Base-by-base conservation (phyloP, 2,329 filamentous ascomycete species). In the Epichloe baconii region DNA sequence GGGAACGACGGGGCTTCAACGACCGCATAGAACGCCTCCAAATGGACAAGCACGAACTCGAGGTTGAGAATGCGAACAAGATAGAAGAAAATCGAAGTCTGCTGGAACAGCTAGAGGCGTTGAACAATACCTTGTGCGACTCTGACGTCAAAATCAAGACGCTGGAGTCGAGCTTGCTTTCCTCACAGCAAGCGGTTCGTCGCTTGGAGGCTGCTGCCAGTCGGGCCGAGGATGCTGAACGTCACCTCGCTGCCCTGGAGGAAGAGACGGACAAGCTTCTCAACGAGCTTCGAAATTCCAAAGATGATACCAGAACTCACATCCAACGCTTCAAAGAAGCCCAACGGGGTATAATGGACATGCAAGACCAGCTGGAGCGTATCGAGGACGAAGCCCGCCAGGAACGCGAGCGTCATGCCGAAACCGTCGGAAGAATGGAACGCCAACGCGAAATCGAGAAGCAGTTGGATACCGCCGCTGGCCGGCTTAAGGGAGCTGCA, bases 331-430 rank as follows among this genome's bases (percentile, higher is more conserved):
- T 89, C 85, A 85, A 82, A 69, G 82, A 85, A 60, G 89, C 93
- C 1, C 89, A 97, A 70, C 77, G 82, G 38, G 85, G 82, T 34
- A 78, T 97, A 54, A 74, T 76, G 50, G 80, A 87, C 56, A 76
- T 98, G 54, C 86, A 95, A 62, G 85, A 89, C 54, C 88, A 97
- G 67, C 74, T 97, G 17, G 90, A 95, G 62, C 78, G 79, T 56
- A 93, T 98, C 63, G 91, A 97, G 63, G 78, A 78, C 54, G 91
- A 97, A 62, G 80, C 88, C 1, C 78, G 74, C 43, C 81, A 88
- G 60, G 91, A 97, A 65, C 80, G 81, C 23, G 82, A 93, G 58
- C 81, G 86, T 12, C 90, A 96, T 68, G 75, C 79, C 34, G 88
- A 96, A 62, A 78, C 95, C 40, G 72, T 96, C 50, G 77, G 77